Evolutionary conservation across 2,329 filamentous ascomycete genomes (phyloP), one percentile per base, ranked within the genome.

Genomic region (Fusarium anguioides): DNA sequence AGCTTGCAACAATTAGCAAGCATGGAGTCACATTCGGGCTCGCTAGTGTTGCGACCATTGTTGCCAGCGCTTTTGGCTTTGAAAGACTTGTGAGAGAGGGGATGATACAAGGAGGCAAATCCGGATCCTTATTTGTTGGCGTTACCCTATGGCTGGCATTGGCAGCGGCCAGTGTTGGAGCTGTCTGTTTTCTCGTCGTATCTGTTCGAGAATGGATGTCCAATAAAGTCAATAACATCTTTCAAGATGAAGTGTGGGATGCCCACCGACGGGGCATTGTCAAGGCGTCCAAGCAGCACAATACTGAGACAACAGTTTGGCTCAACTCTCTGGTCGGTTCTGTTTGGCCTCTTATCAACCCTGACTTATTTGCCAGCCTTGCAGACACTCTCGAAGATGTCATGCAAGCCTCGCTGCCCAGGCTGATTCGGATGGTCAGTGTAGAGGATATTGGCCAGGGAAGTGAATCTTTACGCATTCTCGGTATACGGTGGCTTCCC

Each of bases 391-490:
- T 94, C 6, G 91, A 93, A 76, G 91, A 93, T 74, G 89, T 93
- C 45, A 93, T 93, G 91, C 91, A 93, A 78, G 90, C 91, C 4
- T 91, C 88, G 10, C 78, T 93, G 18, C 90, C 91, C 1, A 87
- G 84, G 56, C 76, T 91, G 33, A 83, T 93, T 29, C 86, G 90
- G 45, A 92, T 92, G 90, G 88, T 93, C 40, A 89, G 88, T 51
- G 87, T 93, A 9, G 90, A 93, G 46, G 91, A 93, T 64, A 86
- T 93, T 58, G 91, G 90, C 0, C 91, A 94, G 75, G 91, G 91
- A 9, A 92, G 87, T 60, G 90, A 93, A 72, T 83, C 89, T 1
- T 72, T 93, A 35, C 86, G 90, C 3, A 89, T 93, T 55, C 82
- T 93, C 2, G 91, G 91, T 5, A 80, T 94, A 35, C 83, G 89